Evolutionary conservation across 106 monocot genomes (phyloP), one percentile per base, ranked within the genome.

Genomic region (Acorus calamus): DNA sequence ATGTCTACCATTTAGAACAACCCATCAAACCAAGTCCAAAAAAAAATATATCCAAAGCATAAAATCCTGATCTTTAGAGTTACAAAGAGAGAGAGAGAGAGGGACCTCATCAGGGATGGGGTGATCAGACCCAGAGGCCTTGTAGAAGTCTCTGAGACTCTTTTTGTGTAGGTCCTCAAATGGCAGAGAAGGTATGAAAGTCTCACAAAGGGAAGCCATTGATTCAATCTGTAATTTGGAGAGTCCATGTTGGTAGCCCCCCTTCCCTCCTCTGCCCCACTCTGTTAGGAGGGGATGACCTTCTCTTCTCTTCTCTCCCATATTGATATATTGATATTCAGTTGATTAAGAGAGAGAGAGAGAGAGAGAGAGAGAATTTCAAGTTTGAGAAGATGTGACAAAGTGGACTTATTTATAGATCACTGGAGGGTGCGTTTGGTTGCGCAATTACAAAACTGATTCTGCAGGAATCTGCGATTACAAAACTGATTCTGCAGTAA

Each of bases 61-160:
- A 6, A 11, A 9, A 49, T 2, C 2, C 59, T 6, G 5, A 12
- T 56, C 44, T 3, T 45, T 6, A 11, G 11, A 59, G 43, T 4
- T 14, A 46, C 47, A 41, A 43, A 53, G 41, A 56, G 46, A 47
- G 51, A 65, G 13, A 44, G 8, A 41, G 58, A 8, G 41, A 59
- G 8, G 42, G 2, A 86, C 94, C 89, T 89, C 86, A 47, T 87
- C 84, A 0, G 94, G 94, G 6, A 94, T 28, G 4, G 81, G 77
- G 44, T 46, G 8, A 2, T 82, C 58, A 65, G 81, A 72, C 4
- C 69, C 94, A 57, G 89, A 81, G n/a, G 73, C 61, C 11, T 56
- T 45, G 70, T 76, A 89, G 79, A 86, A 94, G 48, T 55, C 70
- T 57, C 75, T 65, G 3, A 86, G 58, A 70, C 45, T 48, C 70